These are phyloP conservation scores for Vinca major DNA, from an alignment of 305 asterid species.

Conservation along the genomic window DNA sequence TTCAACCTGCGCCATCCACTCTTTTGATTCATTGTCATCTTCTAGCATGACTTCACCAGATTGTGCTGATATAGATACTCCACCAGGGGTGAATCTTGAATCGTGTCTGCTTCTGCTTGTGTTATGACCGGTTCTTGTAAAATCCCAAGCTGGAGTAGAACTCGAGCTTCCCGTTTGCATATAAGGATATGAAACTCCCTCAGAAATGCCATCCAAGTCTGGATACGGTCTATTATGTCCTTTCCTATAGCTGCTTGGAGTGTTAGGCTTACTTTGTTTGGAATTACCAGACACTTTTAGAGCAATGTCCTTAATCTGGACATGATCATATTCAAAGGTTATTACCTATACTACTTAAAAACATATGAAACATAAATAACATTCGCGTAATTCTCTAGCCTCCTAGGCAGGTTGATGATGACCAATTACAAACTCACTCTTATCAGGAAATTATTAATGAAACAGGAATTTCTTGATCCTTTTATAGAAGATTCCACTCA, in stretches of 20 bases:
- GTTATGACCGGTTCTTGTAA: slow-evolving; percentile 34
- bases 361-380: neutral
- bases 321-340: neutral
- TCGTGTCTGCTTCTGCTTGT: slow-evolving; percentile 29
- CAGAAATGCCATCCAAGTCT: slow-evolving; percentile 58
- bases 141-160: slow-evolving; percentile 91
- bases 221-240: slow-evolving; percentile 49
- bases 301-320: slow-evolving; percentile 86
- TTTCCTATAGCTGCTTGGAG: slow-evolving; percentile 45
- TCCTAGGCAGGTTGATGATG: neutral
- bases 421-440: neutral
- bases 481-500: too few species aligned
- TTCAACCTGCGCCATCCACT: slow-evolving; percentile 96
- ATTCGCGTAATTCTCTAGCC: neutral
- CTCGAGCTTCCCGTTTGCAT: slow-evolving; percentile 67
- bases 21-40: slow-evolving; percentile 61
- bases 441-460: neutral
- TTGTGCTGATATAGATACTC: slow-evolving; percentile 36
- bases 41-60: slow-evolving; percentile 46
- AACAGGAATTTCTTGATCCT: neutral
- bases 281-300: slow-evolving; percentile 66
- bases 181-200: slow-evolving; percentile 51
- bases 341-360: too few species aligned
- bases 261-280: slow-evolving; percentile 51
- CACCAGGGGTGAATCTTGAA: slow-evolving; percentile 44